phyloP scores from a whole-genome alignment of 2,329 filamentous ascomycete species.

The Chaetomiaceae sp. region DNA sequence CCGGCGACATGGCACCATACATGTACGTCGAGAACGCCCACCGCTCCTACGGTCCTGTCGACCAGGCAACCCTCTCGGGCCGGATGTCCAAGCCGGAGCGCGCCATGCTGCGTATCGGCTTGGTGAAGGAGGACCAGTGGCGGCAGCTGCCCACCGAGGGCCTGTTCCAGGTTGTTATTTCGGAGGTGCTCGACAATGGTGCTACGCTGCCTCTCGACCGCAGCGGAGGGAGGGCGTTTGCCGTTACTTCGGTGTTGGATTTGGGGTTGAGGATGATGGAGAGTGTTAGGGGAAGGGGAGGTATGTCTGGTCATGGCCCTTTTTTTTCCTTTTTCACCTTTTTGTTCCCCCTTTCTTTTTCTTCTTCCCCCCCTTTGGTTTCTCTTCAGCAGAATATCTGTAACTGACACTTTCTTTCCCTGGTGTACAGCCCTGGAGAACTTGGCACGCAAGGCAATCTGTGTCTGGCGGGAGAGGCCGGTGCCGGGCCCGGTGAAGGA shows the following conservation, averaged over 20 bases:
- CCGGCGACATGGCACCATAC: constrained; percentile 8
- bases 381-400: too few relatives aligned
- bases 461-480: constrained; percentile 17
- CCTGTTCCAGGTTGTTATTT: constrained; percentile 20
- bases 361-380: too few relatives aligned
- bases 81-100: constrained; percentile 4
- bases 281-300: constrained; percentile 13
- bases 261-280: constrained; percentile 23
- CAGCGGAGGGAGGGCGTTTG: constrained; percentile 18
- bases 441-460: constrained; percentile 17
- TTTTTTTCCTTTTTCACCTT: too few relatives aligned
- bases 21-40: constrained; percentile 15
- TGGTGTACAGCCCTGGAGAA: constrained; percentile 14
- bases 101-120: constrained; percentile 7
- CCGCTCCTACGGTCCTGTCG: constrained; percentile 10
- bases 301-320: too few relatives aligned
- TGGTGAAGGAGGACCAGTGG: constrained; percentile 12
- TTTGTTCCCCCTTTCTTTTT: not conserved
- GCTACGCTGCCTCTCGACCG: constrained; percentile 14
- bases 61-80: constrained; percentile 2
- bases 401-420: not conserved
- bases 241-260: constrained; percentile 19
- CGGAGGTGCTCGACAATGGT: constrained; percentile 18
- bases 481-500: constrained; percentile 3
- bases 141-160: constrained; percentile 14